Evolutionary conservation across 257 asterid species (phyloP).

Genomic region (Przewalskia tangutica): DNA sequence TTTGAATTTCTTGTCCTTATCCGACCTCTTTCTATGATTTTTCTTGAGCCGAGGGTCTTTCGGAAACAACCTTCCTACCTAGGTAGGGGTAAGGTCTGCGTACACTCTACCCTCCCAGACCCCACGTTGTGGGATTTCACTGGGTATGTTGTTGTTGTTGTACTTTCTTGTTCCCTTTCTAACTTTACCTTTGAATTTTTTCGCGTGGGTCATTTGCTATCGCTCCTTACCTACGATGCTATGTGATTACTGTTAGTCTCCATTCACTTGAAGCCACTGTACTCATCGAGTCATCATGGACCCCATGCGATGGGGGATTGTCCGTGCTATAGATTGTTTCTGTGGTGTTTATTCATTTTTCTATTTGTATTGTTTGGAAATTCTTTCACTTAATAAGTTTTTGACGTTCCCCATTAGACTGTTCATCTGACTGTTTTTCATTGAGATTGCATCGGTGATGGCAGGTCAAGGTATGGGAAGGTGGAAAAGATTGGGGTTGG

Average conservation of each 20-base stretch:
- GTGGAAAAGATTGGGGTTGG: conserved; percentile 99
- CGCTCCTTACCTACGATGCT: neutral
- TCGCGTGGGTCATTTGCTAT: neutral
- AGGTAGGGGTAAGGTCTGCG: too few species aligned
- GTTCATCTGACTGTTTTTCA: neutral
- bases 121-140: too few species aligned
- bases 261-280: neutral
- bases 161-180: neutral
- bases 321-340: neutral
- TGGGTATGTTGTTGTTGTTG: too few species aligned
- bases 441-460: conserved; percentile 14
- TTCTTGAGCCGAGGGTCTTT: too few species aligned
- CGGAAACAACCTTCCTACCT: too few species aligned
- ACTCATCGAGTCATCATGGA: neutral
- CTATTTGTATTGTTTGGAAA: neutral
- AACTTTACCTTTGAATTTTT: neutral
- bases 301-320: neutral
- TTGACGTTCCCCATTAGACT: neutral
- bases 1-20: too few species aligned
- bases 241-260: neutral
- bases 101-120: too few species aligned
- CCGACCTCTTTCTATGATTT: too few species aligned
- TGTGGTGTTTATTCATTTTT: neutral
- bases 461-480: conserved; percentile 89
- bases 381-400: neutral